Conservation (phyloP, 2,329 filamentous ascomycete genomes). For the Sodiomyces alkalinus region DNA sequence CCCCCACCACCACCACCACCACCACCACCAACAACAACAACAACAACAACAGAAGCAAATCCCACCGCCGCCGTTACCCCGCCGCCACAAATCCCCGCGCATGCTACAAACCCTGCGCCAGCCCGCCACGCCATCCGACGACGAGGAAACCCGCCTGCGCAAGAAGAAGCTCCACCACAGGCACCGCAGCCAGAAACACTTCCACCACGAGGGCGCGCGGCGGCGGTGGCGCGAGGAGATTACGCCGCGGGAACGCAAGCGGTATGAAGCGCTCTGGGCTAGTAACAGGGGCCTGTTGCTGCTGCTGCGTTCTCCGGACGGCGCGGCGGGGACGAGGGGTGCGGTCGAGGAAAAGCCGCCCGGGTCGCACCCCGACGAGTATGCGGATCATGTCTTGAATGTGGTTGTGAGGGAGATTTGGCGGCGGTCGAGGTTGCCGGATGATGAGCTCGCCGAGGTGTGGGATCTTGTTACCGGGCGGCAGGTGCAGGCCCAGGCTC, state of each 20-base stretch:
- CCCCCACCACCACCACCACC: too few species aligned
- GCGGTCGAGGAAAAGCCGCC: slow-evolving; percentile 1
- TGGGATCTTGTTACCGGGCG: slow-evolving; percentile 53
- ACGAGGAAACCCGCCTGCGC: slow-evolving; percentile 35
- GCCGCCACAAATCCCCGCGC: slow-evolving; percentile 30
- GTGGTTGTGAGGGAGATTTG: slow-evolving; percentile 64
- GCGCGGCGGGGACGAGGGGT: not conserved
- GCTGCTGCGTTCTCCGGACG: slow-evolving; percentile 4
- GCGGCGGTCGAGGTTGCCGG: slow-evolving; percentile 51
- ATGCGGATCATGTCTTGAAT: slow-evolving; percentile 49
- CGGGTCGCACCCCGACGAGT: slow-evolving; percentile 17
- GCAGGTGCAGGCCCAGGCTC: slow-evolving; percentile 7
- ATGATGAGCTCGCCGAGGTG: slow-evolving; percentile 55
- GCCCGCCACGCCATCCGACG: slow-evolving; percentile 30
- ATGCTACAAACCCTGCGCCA: slow-evolving; percentile 55
- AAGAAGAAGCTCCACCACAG: slow-evolving; percentile 31
- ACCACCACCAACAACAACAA: too few species aligned
- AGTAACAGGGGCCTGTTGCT: slow-evolving; percentile 54
- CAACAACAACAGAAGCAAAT: too few species aligned
- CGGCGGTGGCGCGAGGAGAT: slow-evolving; percentile 66
- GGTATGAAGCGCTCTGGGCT: slow-evolving; percentile 76
- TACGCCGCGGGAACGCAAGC: slow-evolving; percentile 55
- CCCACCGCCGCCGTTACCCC: slow-evolving; percentile 23
- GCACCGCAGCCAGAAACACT: slow-evolving; percentile 47
- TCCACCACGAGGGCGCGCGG: slow-evolving; percentile 61